These are phyloP conservation scores for Aspergillus quadricinctus DNA, from an alignment of 2,329 filamentous ascomycete species.

Conservation along the genomic window DNA sequence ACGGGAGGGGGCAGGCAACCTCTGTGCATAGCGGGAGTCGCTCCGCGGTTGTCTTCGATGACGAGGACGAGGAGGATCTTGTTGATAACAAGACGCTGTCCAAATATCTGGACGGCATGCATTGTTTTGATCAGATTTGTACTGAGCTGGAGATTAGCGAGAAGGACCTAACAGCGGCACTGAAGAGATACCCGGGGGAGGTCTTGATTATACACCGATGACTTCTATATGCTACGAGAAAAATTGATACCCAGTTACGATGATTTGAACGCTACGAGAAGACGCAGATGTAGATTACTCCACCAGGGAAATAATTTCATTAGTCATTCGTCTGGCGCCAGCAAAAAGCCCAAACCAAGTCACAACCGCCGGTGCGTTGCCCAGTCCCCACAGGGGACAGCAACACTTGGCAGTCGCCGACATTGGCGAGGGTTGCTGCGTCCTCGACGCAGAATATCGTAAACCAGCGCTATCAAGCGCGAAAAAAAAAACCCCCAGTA, in stretches of 20 bases:
- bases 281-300: neutral
- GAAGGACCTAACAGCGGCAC: slow-evolving; percentile 39
- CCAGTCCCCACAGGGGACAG: neutral
- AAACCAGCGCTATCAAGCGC: neutral
- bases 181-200: slow-evolving; percentile 42
- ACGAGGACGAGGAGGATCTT: slow-evolving; percentile 30
- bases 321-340: neutral
- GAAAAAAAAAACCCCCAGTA: neutral
- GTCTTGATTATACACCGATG: slow-evolving; percentile 46
- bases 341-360: neutral
- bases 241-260: slow-evolving; percentile 11
- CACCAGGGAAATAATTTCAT: neutral
- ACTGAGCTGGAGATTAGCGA: slow-evolving; percentile 48
- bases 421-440: neutral
- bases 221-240: slow-evolving; percentile 7
- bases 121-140: slow-evolving; percentile 50
- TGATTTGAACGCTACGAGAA: slow-evolving; percentile 2
- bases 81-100: slow-evolving; percentile 35
- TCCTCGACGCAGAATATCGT: neutral
- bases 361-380: neutral
- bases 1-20: slow-evolving; percentile 18
- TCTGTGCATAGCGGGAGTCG: slow-evolving; percentile 27
- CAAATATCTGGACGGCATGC: slow-evolving; percentile 45
- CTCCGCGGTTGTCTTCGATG: slow-evolving; percentile 14
- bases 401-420: neutral